Base-by-base conservation (phyloP, 2,329 filamentous ascomycete genomes). In the Xylariales sp. region DNA sequence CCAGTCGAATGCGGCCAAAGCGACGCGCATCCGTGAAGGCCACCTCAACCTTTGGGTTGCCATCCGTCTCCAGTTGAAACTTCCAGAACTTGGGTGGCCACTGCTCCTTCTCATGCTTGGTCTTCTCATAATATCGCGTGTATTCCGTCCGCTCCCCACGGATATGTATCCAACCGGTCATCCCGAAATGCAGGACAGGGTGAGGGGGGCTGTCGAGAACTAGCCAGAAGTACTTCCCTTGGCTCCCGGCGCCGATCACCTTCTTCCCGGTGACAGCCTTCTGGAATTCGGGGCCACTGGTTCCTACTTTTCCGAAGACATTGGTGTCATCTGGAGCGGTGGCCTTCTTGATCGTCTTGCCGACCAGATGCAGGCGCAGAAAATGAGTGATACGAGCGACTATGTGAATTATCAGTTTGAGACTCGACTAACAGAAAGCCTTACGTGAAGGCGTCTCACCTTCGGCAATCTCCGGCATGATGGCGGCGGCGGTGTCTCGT, bases 141-240 rank as follows among this genome's bases (percentile, higher is more conserved):
- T 93, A 90, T 22, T 81, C 80, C 3, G 84, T 88, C 46, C 83
- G 79, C 43, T 88, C 82, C 47, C 83, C 82, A 49, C 78, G 83
- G 59, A 97, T 89, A 55, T 95, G 86, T 38, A 97, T 74, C 93
- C 93, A 97, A 5, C 93, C 77, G 31, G 78, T 79, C 78, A 82
- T 84, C 31, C 88, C 88, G 53, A 94, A 82, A 62, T 95, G 89
- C 80, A 95, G 88, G 21, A 97, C 79, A 0, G 86, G 78, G 63
- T 97, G 93, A 1, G 91, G 90, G 9, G 88, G 76, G 8, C 76
- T 86, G 27, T 88, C 82, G 16, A 97, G 71, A 73, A 69, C 65
- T 24, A 70, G 78, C 81, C 93, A 98, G 62, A 98, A 97, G 59
- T 97, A 97, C 74, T 97, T 98, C 8, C 93, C 93, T 60, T 96